Evolutionary conservation across 1,284 basidiomycete species (phyloP).

Genomic region (Trametes hirsuta): DNA sequence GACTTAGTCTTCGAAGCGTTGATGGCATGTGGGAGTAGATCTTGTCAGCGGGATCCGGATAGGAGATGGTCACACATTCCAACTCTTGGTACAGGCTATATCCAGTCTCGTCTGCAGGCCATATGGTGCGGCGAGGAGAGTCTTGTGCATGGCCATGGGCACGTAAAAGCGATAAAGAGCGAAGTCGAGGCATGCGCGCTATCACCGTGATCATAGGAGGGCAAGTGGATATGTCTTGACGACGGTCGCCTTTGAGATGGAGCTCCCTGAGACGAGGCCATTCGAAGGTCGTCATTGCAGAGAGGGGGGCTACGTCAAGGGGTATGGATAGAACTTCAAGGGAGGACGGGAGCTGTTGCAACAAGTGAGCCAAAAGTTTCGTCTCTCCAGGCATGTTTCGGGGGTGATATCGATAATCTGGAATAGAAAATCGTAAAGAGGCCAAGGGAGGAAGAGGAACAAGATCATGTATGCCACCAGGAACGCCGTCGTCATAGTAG

Average conservation of each 20-base stretch:
- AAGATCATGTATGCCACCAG: no score
- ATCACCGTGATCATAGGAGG: background rate
- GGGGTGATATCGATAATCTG: background rate
- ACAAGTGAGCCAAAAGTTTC: background rate
- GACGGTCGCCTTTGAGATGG: background rate
- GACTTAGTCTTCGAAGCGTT: background rate
- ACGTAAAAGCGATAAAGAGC: background rate
- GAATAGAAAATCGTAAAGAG: no score
- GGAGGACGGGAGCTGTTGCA: background rate
- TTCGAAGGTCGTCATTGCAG: background rate
- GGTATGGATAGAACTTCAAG: background rate
- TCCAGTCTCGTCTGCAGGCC: background rate
- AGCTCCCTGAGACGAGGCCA: background rate
- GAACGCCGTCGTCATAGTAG: no score
- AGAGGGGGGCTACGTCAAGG: background rate
- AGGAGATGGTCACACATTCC: no score
- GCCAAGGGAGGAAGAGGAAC: no score
- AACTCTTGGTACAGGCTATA: no score
- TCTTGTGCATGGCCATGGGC: background rate
- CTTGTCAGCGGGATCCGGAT: no score
- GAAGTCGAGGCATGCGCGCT: background rate
- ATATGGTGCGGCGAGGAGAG: background rate
- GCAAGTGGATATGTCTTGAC: background rate
- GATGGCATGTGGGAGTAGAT: background rate
- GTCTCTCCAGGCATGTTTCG: background rate